Base-by-base conservation (phyloP, 176 grass and related monocot species). In the Pontederia crassipes region DNA sequence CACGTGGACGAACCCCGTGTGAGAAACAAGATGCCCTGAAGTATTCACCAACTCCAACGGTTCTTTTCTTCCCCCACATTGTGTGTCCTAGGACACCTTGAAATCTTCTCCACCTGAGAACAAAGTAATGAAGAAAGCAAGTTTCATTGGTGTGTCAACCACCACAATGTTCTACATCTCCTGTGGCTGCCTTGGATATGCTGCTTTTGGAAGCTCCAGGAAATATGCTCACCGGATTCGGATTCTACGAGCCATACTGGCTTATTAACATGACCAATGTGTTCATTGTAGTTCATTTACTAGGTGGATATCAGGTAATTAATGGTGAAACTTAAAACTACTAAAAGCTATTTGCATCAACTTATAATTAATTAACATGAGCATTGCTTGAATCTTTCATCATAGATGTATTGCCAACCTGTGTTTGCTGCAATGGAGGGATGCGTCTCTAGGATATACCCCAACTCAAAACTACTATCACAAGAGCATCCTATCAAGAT, bases 171-270 rank as follows among this genome's bases (percentile, higher is more conserved):
- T 96, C 75, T 96, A 96, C 78, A 70, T 85, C 61, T 87, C 90
- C 0, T 79, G 83, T 4, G 92, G 92, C 45, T 90, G 83, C 75
- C 88, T 96, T 4, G 92, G 92, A 54, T 96, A 96, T 58, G 67
- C 77, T 4, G 81, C 83, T 3, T 90, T 96, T 12, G 92, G 92
- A 27, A 2, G 83, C 72, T 24, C 70, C 81, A 4, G 92, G 92
- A 57, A 96, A 96, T 78, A 90, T 96, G 61, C 78, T 96, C 32
- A 96, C 83, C 0, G 87, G 92, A 10, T 96, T 96, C 57, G 86
- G 92, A 67, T 90, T 88, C 68, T 82, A 88, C 15, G 92, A 96
- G 48, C 92, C 92, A 28, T 84, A 77, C 79, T 90, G 87, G 87
- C 75, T 96, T 13, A 78, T 96, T 54, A 75, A 90, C 77, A 68